Evolutionary conservation across 352 stramenopile species (phyloP).

Genomic region (Pythium sp.): DNA sequence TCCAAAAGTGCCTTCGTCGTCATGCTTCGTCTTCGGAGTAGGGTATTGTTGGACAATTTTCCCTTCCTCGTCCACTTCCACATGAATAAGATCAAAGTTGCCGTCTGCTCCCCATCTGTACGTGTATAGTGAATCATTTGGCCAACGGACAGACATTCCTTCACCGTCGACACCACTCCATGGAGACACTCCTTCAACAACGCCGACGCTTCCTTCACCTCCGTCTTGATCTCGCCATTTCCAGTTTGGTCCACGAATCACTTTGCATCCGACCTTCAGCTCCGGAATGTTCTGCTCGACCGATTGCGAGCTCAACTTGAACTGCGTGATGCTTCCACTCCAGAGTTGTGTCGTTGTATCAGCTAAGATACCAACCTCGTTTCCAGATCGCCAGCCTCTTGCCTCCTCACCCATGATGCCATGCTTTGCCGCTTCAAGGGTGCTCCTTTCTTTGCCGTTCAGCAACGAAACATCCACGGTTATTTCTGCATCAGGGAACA

Average conservation of each 20-base stretch:
- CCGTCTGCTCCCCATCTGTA: conserved; percentile 87
- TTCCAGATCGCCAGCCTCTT: conserved; percentile 59
- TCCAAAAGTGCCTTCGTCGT: conserved; percentile 74
- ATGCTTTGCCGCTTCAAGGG: conserved; percentile 61
- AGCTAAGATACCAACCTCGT: conserved; percentile 70
- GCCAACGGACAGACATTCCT: conserved; percentile 87
- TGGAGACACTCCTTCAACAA: conserved; percentile 81
- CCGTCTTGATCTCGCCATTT: conserved; percentile 89
- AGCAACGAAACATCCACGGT: conserved; percentile 64
- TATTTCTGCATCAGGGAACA: conserved; percentile 62
- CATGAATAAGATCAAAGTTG: conserved; percentile 84
- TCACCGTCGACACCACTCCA: conserved; percentile 89
- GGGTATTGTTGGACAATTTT: conserved; percentile 67
- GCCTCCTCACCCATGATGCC: conserved; percentile 68
- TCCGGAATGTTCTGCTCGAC: conserved; percentile 49
- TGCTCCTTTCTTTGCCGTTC: conserved; percentile 37
- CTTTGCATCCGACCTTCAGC: conserved; percentile 79
- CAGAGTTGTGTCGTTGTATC: conserved; percentile 69
- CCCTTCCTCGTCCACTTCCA: conserved; percentile 78
- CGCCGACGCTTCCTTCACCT: conserved; percentile 76
- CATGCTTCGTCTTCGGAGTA: conserved; percentile 65
- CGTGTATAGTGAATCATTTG: conserved; percentile 86
- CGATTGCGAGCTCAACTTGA: conserved; percentile 43
- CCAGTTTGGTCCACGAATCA: conserved; percentile 89
- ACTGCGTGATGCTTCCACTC: conserved; percentile 78